These are phyloP conservation scores for Chloris gayana DNA, from an alignment of 176 grass and related monocot genomes.

Conservation along the genomic window DNA sequence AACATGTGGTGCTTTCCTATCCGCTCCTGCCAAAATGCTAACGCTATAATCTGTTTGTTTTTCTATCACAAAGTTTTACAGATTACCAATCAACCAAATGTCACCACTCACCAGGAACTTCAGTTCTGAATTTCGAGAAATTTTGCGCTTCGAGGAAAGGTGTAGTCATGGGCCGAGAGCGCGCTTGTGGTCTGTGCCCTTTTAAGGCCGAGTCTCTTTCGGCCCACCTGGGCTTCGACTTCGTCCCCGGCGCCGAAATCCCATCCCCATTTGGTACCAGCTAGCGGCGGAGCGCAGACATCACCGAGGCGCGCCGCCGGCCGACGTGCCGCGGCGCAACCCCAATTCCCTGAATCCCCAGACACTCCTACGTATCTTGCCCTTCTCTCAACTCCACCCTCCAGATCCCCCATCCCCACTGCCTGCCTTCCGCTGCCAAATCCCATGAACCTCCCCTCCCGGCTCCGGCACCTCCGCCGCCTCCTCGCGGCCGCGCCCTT, in stretches of 20 bases:
- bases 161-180: neutral
- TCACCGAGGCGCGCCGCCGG: slow-evolving; percentile 10
- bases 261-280: neutral
- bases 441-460: slow-evolving; percentile 28
- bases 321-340: neutral
- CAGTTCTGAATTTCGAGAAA: too few relatives aligned
- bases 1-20: too few relatives aligned
- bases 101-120: too few relatives aligned
- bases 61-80: too few relatives aligned
- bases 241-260: slow-evolving; percentile 1
- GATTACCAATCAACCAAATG: too few relatives aligned
- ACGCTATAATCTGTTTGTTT: too few relatives aligned
- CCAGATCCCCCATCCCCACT: neutral
- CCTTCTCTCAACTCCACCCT: neutral
- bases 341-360: neutral
- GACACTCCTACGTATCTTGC: neutral
- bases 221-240: neutral
- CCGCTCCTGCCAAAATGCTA: too few relatives aligned
- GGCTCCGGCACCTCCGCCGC: slow-evolving; percentile 41
- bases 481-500: slow-evolving; percentile 30
- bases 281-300: neutral
- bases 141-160: neutral
- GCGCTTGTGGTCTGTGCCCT: neutral
- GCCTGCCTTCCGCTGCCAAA: neutral
- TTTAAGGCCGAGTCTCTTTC: neutral